A percentile compares a stretch with the other conserved stretches of the same genome.
Evolutionary conservation across 2,329 filamentous ascomycete genomes (phyloP).

Genomic region (Helminthosporium solani): DNA sequence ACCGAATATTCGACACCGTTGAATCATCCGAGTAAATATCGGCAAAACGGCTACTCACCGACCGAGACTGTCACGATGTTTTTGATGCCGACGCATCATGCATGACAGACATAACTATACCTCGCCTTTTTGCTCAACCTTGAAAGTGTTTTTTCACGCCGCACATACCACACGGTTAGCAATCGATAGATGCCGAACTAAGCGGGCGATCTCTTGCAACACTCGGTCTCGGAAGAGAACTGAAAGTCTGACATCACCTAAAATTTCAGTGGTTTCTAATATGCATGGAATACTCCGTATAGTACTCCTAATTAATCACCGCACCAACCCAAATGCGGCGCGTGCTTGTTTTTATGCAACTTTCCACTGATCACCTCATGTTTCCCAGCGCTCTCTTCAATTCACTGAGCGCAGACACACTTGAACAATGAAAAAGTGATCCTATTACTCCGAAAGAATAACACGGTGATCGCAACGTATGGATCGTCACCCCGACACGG

Average conservation of each 20-base stretch:
- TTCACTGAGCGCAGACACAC: background rate
- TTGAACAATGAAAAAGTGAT: background rate
- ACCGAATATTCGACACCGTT: background rate
- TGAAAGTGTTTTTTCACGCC: slow-evolving; percentile 5
- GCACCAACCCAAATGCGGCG: slow-evolving; percentile 21
- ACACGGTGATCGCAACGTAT: too few relatives aligned
- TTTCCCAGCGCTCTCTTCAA: background rate
- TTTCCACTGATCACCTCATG: slow-evolving; percentile 10
- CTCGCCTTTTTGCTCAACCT: background rate
- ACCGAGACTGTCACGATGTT: background rate
- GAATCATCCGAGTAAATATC: background rate
- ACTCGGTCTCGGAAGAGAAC: background rate
- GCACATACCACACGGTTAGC: slow-evolving; percentile 5
- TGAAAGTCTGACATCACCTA: slow-evolving; percentile 5
- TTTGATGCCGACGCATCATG: background rate
- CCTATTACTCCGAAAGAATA: background rate
- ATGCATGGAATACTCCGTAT: slow-evolving; percentile 12
- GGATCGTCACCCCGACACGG: too few relatives aligned
- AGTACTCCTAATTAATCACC: too few relatives aligned
- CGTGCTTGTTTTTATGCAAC: slow-evolving; percentile 27
- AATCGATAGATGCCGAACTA: slow-evolving; percentile 7
- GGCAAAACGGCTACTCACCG: background rate
- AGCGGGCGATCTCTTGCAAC: background rate
- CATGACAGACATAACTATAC: background rate
- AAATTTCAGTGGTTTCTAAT: slow-evolving; percentile 27